These are phyloP conservation scores for Aspergillus unguis DNA, from an alignment of 2,329 filamentous ascomycete genomes.

Conservation along the genomic window DNA sequence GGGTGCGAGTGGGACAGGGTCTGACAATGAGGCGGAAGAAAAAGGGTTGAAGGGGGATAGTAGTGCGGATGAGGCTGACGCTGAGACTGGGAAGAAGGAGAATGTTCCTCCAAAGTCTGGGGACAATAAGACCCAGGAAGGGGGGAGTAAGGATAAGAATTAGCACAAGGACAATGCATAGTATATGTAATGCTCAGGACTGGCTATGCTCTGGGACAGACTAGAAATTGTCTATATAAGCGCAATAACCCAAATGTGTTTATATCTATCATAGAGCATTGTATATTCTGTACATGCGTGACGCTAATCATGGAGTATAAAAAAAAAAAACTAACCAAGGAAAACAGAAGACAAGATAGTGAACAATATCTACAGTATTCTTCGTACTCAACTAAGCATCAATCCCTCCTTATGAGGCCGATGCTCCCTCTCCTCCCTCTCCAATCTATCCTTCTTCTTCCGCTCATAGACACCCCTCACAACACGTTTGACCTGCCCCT, in stretches of 20 bases:
- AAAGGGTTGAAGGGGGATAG: slow-evolving; percentile 12
- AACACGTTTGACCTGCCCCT: slow-evolving; percentile 71
- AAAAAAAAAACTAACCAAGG: not conserved
- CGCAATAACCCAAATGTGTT: not conserved
- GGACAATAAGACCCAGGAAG: not conserved
- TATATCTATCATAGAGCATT: not conserved
- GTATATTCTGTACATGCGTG: not conserved
- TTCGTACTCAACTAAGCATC: slow-evolving; percentile 16
- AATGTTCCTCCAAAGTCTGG: slow-evolving; percentile 10
- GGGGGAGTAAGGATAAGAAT: not conserved
- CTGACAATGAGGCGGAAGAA: slow-evolving; percentile 19
- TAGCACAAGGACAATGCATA: not conserved
- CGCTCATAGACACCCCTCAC: slow-evolving; percentile 89
- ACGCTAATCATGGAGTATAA: not conserved
- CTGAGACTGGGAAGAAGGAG: slow-evolving; percentile 10
- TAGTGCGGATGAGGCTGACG: slow-evolving; percentile 29
- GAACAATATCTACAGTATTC: not conserved
- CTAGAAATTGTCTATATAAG: too few relatives aligned
- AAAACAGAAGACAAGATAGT: not conserved
- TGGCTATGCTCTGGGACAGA: not conserved
- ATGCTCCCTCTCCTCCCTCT: slow-evolving; percentile 27
- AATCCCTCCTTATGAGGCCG: slow-evolving; percentile 30
- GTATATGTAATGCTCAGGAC: not conserved
- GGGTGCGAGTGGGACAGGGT: not conserved
- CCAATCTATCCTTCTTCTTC: slow-evolving; percentile 62